Evolutionary conservation across 768 basidiomycete genomes (phyloP), one percentile per base, ranked within the genome.

Genomic region (Leucocoprinus birnbaumii): DNA sequence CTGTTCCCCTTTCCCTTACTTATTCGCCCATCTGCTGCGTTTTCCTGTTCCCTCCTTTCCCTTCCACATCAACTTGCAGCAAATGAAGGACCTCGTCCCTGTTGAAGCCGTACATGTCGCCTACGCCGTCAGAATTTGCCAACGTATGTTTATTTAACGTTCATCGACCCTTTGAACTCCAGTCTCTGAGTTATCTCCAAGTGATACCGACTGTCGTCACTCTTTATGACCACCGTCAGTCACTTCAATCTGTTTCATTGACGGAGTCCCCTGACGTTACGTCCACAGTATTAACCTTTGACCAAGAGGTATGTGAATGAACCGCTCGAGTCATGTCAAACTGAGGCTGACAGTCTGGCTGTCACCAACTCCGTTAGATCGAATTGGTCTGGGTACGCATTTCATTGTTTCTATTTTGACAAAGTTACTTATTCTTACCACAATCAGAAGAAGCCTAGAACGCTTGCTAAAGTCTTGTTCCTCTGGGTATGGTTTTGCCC

Each of bases 301-400:
- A 67, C 49, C 57, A 54, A 48, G 66, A 69, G 62, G 68, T 62
- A 55, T 26, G 56, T 38, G n/a, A 49, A 6, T 18, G 4, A 2
- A 9, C 16, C n/a, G 5, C 48, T 35, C 11, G 13, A 26, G 37
- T 52, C 40, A 13, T 18, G 37, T 14, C 16, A 51, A 51, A 14
- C 14, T 45, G 14, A 44, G 11, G 22, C 26, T 21, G 51, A 45
- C 46, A 9, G 1, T 26, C 2, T 18, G 11, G 18, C 13, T 51
- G 24, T 26, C 40, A 37, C 9, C 45, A 11, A 37, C 35, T 34
- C 18, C 24, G 31, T 16, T 27, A 68, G 68, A 57, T 68, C 35
- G 60, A 63, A n/a, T 59, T 69, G 31, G 61, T 67, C 24, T 68
- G 66, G 68, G 68, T 68, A 31, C 37, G 56, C 16, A 16, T 18